These are phyloP conservation scores for Erythrophleum fordii DNA, from an alignment of 306 rosid genomes.

Conservation along the genomic window DNA sequence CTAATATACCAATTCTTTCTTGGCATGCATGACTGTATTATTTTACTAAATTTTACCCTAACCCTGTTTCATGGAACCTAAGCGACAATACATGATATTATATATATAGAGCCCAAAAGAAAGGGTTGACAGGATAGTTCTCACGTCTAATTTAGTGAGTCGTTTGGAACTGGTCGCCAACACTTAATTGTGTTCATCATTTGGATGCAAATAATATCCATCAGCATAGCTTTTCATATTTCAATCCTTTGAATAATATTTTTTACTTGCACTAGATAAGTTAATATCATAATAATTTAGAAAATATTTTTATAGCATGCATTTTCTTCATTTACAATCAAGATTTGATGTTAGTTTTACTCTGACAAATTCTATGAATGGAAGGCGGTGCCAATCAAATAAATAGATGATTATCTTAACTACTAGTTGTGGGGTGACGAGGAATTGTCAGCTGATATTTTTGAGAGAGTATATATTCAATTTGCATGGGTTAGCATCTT, in stretches of 20 bases:
- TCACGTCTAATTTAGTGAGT: not conserved
- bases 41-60: conserved; percentile 12
- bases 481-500: too few relatives aligned
- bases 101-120: not conserved
- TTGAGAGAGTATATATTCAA: too few relatives aligned
- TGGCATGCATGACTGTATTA: not conserved
- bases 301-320: too few relatives aligned
- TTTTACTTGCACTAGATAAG: not conserved
- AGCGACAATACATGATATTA: not conserved
- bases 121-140: not conserved
- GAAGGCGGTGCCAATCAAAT: not conserved
- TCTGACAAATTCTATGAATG: not conserved
- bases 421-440: too few relatives aligned
- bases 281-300: too few relatives aligned
- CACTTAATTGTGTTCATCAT: not conserved
- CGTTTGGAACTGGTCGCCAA: too few relatives aligned
- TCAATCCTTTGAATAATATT: too few relatives aligned
- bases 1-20: not conserved
- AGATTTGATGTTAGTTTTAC: not conserved
- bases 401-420: too few relatives aligned
- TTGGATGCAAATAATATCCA: too few relatives aligned
- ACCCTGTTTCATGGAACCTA: not conserved
- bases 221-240: too few relatives aligned
- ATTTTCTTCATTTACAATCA: not conserved
- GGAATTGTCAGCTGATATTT: too few relatives aligned